Percentiles rank a stretch among this genome's conserved stretches.
Conservation (phyloP, 2,329 filamentous ascomycete genomes). For the Cyphellophora europaea region DNA sequence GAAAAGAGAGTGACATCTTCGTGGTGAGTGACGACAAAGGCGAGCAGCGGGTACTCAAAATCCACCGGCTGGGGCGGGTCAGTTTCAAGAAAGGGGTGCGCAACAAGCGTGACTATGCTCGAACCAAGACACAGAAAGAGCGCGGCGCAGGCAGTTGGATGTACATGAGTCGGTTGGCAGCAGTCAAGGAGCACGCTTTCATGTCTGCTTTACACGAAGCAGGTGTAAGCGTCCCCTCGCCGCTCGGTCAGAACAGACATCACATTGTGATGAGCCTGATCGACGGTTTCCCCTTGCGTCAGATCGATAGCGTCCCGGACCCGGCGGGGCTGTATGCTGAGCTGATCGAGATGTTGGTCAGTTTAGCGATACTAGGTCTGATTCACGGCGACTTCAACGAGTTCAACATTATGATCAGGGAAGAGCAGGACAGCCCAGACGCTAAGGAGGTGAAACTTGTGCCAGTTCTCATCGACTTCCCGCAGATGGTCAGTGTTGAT, state of each 20-base stretch:
- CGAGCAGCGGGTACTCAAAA: slow-evolving; percentile 77
- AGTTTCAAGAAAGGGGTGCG: slow-evolving; percentile 88
- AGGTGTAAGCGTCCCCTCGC: slow-evolving; percentile 82
- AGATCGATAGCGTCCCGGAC: slow-evolving; percentile 75
- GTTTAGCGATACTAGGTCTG: slow-evolving; percentile 73
- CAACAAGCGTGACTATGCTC: slow-evolving; percentile 89
- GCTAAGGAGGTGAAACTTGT: slow-evolving; percentile 37
- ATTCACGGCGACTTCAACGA: slow-evolving; percentile 99
- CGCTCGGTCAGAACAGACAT: slow-evolving; percentile 81
- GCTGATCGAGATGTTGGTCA: slow-evolving; percentile 75
- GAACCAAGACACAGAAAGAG: slow-evolving; percentile 40
- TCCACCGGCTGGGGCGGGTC: slow-evolving; percentile 88
- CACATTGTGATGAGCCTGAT: slow-evolving; percentile 94
- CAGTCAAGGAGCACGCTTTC: slow-evolving; percentile 89
- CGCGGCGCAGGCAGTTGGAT: slow-evolving; percentile 76
- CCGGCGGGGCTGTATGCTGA: slow-evolving; percentile 85
- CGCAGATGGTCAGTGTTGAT: slow-evolving; percentile 94
- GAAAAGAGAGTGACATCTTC: slow-evolving; percentile 96
- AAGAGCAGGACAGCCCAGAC: slow-evolving; percentile 36
- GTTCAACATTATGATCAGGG: slow-evolving; percentile 94
- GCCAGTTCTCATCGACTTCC: slow-evolving; percentile 92
- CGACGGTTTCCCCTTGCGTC: slow-evolving; percentile 82
- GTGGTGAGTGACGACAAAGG: slow-evolving; percentile 77
- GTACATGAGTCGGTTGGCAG: slow-evolving; percentile 90
- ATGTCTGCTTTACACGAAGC: slow-evolving; percentile 79